phyloP scores from a whole-genome alignment of 371 early-diverging fungal species.

The Parasitella parasitica region DNA sequence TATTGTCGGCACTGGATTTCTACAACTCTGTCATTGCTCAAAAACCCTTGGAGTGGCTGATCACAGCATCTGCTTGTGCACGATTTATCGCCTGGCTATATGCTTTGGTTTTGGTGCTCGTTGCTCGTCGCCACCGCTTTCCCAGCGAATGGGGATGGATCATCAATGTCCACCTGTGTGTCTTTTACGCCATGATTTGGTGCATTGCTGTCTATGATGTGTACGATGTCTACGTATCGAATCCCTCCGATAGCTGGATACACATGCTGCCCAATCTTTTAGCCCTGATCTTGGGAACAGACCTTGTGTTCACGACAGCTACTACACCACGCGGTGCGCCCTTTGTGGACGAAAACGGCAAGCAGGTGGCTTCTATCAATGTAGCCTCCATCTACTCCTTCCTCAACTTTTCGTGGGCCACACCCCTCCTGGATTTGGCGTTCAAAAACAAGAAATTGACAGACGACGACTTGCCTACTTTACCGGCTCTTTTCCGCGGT shows the following conservation, averaged over 20 bases:
- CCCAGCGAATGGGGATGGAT: conserved; percentile 37
- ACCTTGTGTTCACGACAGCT: conserved; percentile 31
- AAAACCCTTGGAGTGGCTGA: not conserved
- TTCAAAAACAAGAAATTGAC: conserved; percentile 29
- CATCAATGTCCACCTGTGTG: conserved; percentile 38
- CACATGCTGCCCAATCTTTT: conserved; percentile 18
- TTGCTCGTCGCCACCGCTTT: conserved; percentile 20
- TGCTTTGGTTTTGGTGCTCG: conserved; percentile 20
- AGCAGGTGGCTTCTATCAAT: conserved; percentile 17
- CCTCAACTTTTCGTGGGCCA: conserved; percentile 26
- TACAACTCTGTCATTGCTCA: not conserved
- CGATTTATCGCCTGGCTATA: conserved; percentile 30
- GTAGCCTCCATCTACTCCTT: conserved; percentile 30
- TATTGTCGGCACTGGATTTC: conserved; percentile 11
- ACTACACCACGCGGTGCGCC: conserved; percentile 33
- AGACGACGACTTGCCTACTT: conserved; percentile 36
- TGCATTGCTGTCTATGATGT: conserved; percentile 12
- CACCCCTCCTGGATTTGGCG: conserved; percentile 31
- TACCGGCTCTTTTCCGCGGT: conserved; percentile 37
- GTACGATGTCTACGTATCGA: conserved; percentile 1
- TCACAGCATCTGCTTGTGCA: conserved; percentile 1
- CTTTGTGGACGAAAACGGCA: conserved; percentile 36
- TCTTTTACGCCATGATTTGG: conserved; percentile 24
- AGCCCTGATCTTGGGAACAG: conserved; percentile 17
- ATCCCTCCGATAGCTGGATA: conserved; percentile 1